Evolutionary conservation across 2,329 filamentous ascomycete species (phyloP).

Genomic region (Colletotrichum cordylinicola): DNA sequence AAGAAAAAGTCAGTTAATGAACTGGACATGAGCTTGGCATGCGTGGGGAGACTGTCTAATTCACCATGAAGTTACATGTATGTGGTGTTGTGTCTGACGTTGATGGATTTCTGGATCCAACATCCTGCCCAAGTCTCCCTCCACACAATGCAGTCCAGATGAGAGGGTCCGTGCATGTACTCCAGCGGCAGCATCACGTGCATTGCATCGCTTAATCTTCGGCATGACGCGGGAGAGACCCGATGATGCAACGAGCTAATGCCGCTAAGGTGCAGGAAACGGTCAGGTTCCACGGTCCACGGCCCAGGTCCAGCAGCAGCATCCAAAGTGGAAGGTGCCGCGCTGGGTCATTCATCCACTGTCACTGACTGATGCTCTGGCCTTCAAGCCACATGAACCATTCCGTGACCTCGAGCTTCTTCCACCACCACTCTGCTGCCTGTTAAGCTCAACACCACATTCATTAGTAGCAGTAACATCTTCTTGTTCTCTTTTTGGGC

Average conservation of each 20-base stretch:
- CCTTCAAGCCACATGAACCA: conserved; percentile 11
- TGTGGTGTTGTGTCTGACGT: not conserved
- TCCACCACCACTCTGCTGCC: not conserved
- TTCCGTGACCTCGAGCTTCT: not conserved
- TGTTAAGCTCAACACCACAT: not conserved
- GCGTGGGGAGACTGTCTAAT: not conserved
- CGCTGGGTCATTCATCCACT: conserved; percentile 5
- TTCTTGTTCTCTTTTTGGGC: not conserved
- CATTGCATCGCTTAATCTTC: conserved; percentile 24
- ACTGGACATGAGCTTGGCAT: not conserved
- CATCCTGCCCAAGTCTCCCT: not conserved
- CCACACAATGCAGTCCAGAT: not conserved
- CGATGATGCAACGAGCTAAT: conserved; percentile 22
- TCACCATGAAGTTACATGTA: not conserved
- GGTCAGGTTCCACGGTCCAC: conserved; percentile 22
- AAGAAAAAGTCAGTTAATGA: not conserved
- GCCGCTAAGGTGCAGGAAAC: conserved; percentile 29
- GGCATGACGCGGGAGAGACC: conserved; percentile 31
- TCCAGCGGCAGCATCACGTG: conserved; percentile 31
- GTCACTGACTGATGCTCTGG: not conserved
- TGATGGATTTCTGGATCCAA: not conserved
- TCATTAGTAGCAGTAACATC: not conserved
- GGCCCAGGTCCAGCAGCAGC: conserved; percentile 6
- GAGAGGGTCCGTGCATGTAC: not conserved
- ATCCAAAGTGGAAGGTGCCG: conserved; percentile 16